Evolutionary conservation across 1,284 basidiomycete species (phyloP), one percentile per base, ranked within the genome.

Genomic region (Naganishia liquefaciens): DNA sequence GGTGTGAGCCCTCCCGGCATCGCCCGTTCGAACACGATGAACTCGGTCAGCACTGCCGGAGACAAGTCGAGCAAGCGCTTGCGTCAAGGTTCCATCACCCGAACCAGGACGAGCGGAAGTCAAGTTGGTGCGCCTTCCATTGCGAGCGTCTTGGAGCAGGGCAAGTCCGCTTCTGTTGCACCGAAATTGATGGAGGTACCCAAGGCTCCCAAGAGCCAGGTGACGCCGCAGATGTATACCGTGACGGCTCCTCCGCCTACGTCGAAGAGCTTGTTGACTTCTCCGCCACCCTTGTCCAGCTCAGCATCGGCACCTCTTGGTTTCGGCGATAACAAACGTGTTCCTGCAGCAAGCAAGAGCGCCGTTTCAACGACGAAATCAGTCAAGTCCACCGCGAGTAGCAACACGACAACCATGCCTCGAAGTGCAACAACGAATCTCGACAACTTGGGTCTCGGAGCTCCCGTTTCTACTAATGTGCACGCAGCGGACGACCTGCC

Each of bases 131-230:
- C 62, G 1, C 62, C 66, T 3, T 55, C 57, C 15, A 64, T 67
- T 21, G 55, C 44, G 6, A 53, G 55, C 49, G 66, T 67, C 2
- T 67, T 30, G 51, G 46, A 53, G 19, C 55, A 68, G 63, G 54
- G 46, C 39, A 72, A 69, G 46, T 66, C 71, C 11, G 54, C 66
- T 15, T 66, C 69, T 25, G 57, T 69, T 0, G 58, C 69, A 11
- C 76, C 78, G 10, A 62, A 66, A 11, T 76, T 79, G 76, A 74
- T 74, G 6, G 77, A 78, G 11, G 74, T 79, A 0, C 77, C 78
- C 33, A 78, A 76, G 65, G 78, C 78, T 0, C 78, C 78, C 1
- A 71, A 68, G 61, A 72, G 72, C 46, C 73, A 75, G 33, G 72
- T 75, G n/a, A 72, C 69, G 10, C 76, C 76, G 5, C 70, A 72